Conservation (phyloP, 179 eudicot genomes). For the Beta macrorhiza region DNA sequence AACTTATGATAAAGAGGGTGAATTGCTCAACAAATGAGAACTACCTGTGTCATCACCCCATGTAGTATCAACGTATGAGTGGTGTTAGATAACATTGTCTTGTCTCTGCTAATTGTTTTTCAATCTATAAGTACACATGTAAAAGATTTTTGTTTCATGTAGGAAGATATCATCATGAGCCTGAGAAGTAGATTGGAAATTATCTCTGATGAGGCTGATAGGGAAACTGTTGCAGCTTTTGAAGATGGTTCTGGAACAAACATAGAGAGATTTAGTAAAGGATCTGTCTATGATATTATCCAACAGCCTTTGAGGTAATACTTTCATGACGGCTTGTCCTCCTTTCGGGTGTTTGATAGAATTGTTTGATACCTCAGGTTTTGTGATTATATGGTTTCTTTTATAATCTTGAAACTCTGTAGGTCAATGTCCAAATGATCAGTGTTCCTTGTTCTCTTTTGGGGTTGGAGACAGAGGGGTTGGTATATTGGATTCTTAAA, state of each 20-base stretch:
- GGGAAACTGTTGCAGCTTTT: conserved; percentile 34
- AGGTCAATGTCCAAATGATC: not conserved
- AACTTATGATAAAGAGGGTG: not conserved
- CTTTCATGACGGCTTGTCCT: not conserved
- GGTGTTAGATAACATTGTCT: not conserved
- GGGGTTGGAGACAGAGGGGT: not conserved
- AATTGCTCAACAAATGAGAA: not conserved
- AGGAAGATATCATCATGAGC: conserved; percentile 82
- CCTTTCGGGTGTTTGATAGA: not conserved
- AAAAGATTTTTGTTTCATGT: conserved; percentile 17
- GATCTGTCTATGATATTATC: conserved; percentile 42
- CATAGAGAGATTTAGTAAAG: conserved; percentile 32
- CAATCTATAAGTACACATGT: not conserved
- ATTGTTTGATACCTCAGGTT: not conserved
- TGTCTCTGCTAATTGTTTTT: not conserved
- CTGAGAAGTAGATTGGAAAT: conserved; percentile 78
- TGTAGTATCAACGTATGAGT: not conserved
- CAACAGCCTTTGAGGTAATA: conserved; percentile 61
- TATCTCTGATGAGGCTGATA: conserved; percentile 74
- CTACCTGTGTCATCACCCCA: not conserved
- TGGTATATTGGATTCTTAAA: not conserved
- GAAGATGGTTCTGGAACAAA: conserved; percentile 39
- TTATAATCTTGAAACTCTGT: not conserved
- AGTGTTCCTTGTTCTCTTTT: not conserved
- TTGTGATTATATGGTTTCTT: not conserved